Percentiles rank a stretch among this genome's conserved stretches.
These are phyloP conservation scores for Metschnikowia bowlesiae DNA, from an alignment of 805 yeast genomes.

Conservation along the genomic window DNA sequence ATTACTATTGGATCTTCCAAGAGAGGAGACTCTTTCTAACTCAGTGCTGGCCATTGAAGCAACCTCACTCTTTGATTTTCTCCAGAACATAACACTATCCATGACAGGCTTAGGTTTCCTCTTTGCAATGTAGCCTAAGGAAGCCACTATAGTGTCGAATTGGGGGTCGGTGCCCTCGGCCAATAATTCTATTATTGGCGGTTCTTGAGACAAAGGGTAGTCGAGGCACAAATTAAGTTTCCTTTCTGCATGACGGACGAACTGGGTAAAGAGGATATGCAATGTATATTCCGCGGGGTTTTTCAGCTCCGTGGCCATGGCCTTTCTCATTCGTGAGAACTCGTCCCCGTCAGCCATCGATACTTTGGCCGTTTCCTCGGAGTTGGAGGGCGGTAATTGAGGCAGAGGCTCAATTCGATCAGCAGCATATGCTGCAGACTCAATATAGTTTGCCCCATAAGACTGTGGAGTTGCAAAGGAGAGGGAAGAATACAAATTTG, in stretches of 20 bases:
- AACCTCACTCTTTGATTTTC: conserved; percentile 86
- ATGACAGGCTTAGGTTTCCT: conserved; percentile 92
- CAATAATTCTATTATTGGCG: conserved; percentile 65
- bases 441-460: not conserved
- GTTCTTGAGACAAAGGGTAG: conserved; percentile 64
- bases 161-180: conserved; percentile 83
- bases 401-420: conserved; percentile 30
- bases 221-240: conserved; percentile 71
- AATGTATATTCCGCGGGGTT: conserved; percentile 86
- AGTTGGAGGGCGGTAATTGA: conserved; percentile 34
- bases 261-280: conserved; percentile 91
- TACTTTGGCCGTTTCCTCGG: conserved; percentile 23
- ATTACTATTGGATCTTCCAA: conserved; percentile 23
- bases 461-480: conserved; percentile 20
- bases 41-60: conserved; percentile 48
- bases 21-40: conserved; percentile 28
- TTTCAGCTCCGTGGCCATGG: conserved; percentile 52
- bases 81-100: conserved; percentile 98
- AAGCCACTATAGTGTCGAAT: conserved; percentile 80
- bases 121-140: conserved; percentile 87
- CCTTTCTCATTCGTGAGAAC: conserved; percentile 28
- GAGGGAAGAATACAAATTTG: conserved; percentile 9
- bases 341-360: conserved; percentile 33
- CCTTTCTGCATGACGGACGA: conserved; percentile 88
- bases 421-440: not conserved